Conservation (phyloP, 1,284 basidiomycete genomes). For the Papiliotrema nemorosa region DNA sequence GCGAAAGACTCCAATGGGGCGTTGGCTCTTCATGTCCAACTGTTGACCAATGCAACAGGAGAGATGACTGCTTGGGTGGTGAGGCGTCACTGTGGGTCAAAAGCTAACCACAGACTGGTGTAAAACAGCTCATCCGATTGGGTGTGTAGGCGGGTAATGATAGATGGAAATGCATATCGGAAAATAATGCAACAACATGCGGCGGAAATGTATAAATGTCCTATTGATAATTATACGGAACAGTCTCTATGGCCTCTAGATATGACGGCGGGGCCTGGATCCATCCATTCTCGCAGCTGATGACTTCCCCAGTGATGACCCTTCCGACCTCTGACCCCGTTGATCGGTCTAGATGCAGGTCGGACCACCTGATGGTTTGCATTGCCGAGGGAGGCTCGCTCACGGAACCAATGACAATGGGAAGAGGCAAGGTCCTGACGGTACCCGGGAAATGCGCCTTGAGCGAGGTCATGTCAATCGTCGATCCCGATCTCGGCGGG, state of each 20-base stretch:
- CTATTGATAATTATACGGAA: conserved; percentile 27
- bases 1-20: conserved; percentile 67
- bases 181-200: not conserved
- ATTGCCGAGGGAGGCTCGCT: conserved; percentile 47
- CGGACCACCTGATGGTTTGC: conserved; percentile 33
- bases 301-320: conserved; percentile 31
- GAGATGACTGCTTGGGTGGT: conserved; percentile 83
- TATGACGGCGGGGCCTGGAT: conserved; percentile 39
- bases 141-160: conserved; percentile 13
- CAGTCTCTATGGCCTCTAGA: conserved; percentile 23
- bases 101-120: no score
- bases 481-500: conserved; percentile 6
- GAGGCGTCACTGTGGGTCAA: no score
- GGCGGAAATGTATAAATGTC: not conserved
- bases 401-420: conserved; percentile 51
- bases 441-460: conserved; percentile 21
- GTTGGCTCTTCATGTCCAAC: conserved; percentile 70
- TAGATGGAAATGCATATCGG: not conserved
- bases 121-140: conserved; percentile 64
- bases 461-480: conserved; percentile 15
- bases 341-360: conserved; percentile 28
- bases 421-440: conserved; percentile 45
- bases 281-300: conserved; percentile 40
- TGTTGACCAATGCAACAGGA: conserved; percentile 71
- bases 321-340: conserved; percentile 19